Conservation (phyloP, 345 rosid species). For the Brassica nigra region DNA sequence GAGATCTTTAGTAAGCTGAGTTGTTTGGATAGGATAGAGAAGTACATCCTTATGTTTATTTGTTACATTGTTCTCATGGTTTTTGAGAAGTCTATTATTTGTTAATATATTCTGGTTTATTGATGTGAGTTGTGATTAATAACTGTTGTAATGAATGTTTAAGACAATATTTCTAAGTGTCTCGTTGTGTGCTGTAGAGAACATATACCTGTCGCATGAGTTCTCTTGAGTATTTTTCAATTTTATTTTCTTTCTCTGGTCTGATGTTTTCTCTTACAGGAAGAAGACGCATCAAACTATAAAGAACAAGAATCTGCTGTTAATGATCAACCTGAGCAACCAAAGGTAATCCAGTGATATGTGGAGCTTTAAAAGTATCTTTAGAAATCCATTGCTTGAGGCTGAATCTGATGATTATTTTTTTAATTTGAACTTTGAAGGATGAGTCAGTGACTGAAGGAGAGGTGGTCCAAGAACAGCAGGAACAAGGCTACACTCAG, state of each 20-base stretch:
- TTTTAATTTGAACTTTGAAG: conserved; percentile 34
- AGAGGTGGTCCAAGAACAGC: conserved; percentile 49
- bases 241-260: not conserved
- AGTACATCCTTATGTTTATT: not conserved
- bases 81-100: not conserved
- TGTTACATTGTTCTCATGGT: not conserved
- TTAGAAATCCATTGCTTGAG: not conserved
- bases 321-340: conserved; percentile 46
- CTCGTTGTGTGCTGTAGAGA: not conserved
- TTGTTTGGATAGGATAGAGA: conserved; percentile 1
- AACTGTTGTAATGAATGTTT: not conserved
- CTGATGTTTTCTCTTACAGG: conserved; percentile 42
- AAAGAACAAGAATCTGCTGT: conserved; percentile 49
- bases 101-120: not conserved
- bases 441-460: conserved; percentile 53
- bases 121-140: not conserved
- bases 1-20: conserved; percentile 3
- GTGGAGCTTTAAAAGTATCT: not conserved
- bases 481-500: conserved; percentile 47
- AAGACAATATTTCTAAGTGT: conserved; percentile 1
- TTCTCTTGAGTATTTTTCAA: not conserved
- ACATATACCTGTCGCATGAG: not conserved
- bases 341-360: conserved; percentile 44
- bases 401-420: conserved; percentile 2
- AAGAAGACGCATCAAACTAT: conserved; percentile 44